phyloP scores from a whole-genome alignment of 2,329 filamentous ascomycete genomes.

The Rhynchosporium secalis region DNA sequence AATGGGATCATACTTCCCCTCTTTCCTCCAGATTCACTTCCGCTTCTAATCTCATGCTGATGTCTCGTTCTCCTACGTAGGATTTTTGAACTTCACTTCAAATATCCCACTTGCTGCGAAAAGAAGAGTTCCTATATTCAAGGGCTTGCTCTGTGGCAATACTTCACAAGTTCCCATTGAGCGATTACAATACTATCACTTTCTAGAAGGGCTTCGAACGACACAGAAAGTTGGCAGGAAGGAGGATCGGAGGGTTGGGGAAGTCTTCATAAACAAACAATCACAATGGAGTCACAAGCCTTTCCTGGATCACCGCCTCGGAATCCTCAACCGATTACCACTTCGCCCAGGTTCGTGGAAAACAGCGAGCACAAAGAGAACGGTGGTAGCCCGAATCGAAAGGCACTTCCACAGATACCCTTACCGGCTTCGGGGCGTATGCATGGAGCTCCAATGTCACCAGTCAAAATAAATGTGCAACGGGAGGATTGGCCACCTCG shows the following conservation, averaged over 20 bases:
- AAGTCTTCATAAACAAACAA: neutral
- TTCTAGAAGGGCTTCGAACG: neutral
- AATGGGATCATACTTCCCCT: constrained; percentile 9
- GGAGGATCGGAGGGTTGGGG: neutral
- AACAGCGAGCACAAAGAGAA: constrained; percentile 34
- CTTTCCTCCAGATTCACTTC: constrained; percentile 6
- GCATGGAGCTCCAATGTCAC: constrained; percentile 55
- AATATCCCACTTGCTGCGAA: constrained; percentile 6
- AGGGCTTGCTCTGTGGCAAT: neutral
- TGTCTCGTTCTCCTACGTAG: neutral
- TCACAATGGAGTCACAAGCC: constrained; percentile 31
- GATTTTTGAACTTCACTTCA: neutral
- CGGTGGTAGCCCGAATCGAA: constrained; percentile 20
- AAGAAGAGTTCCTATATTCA: constrained; percentile 1
- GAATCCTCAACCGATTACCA: constrained; percentile 23
- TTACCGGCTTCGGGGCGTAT: constrained; percentile 41
- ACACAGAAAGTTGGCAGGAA: neutral
- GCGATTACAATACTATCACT: neutral
- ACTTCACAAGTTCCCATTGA: constrained; percentile 15
- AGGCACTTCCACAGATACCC: constrained; percentile 29
- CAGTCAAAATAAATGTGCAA: constrained; percentile 56
- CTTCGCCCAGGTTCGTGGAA: constrained; percentile 18
- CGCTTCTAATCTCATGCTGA: constrained; percentile 13
- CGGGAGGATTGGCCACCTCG: constrained; percentile 53
- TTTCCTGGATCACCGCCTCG: constrained; percentile 24